Evolutionary conservation across 1,139 yeast species (phyloP).

Genomic region (Eremothecium coryli): DNA sequence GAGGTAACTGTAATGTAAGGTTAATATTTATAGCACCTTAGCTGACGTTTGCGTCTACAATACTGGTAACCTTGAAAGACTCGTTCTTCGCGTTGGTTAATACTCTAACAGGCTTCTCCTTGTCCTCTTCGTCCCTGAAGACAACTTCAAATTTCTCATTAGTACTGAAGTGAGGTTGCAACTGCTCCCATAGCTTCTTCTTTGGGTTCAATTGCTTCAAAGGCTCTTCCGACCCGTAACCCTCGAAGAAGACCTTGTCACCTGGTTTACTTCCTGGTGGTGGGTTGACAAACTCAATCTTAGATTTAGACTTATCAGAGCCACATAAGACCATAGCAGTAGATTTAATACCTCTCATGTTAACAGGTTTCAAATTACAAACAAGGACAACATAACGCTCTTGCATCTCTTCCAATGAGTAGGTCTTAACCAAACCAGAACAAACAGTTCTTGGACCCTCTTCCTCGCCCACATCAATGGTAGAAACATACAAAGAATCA

Average conservation of each 20-base stretch:
- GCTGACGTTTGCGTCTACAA: slow-evolving; percentile 67
- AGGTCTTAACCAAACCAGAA: slow-evolving; percentile 78
- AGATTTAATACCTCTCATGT: slow-evolving; percentile 91
- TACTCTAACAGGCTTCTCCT: slow-evolving; percentile 68
- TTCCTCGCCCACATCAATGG: slow-evolving; percentile 92
- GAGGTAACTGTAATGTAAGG: too few relatives aligned
- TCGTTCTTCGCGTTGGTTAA: slow-evolving; percentile 74
- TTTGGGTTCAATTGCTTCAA: slow-evolving; percentile 93
- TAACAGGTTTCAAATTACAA: slow-evolving; percentile 83
- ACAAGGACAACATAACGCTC: slow-evolving; percentile 72
- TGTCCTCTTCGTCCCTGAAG: slow-evolving; percentile 53
- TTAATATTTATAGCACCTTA: too few relatives aligned
- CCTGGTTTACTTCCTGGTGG: slow-evolving; percentile 95
- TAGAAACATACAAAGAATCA: slow-evolving; percentile 88
- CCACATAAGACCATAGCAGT: slow-evolving; percentile 97
- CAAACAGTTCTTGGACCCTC: slow-evolving; percentile 98
- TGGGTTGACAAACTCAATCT: slow-evolving; percentile 88
- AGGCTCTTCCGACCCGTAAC: slow-evolving; percentile 69
- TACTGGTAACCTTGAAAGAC: slow-evolving; percentile 55
- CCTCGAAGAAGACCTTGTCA: slow-evolving; percentile 92
- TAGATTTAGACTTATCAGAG: slow-evolving; percentile 46
- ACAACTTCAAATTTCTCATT: slow-evolving; percentile 67
- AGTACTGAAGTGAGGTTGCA: slow-evolving; percentile 86
- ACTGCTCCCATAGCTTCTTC: slow-evolving; percentile 95
- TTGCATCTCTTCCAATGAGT: slow-evolving; percentile 76